Conservation (phyloP, 148 eudicot species). For the Chenopodium quinoa region DNA sequence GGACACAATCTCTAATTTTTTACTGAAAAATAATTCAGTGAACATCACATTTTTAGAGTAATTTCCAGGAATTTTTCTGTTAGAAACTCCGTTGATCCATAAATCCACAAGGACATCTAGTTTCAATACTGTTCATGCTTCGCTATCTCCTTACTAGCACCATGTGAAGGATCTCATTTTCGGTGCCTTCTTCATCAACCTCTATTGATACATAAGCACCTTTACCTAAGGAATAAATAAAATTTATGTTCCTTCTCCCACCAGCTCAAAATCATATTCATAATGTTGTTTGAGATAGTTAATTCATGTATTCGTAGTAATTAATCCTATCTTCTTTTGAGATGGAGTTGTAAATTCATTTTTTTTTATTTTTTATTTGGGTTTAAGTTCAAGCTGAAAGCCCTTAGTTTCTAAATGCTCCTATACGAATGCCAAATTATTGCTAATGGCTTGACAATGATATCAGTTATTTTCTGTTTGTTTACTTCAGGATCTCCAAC, state of each 20-base stretch:
- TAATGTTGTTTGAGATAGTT: background rate
- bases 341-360: constrained; percentile 6
- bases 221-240: constrained; percentile 17
- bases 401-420: constrained; percentile 17
- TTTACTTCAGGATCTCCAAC: constrained; percentile 29
- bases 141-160: constrained; percentile 19
- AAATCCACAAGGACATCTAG: background rate
- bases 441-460: background rate
- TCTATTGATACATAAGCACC: constrained; percentile 20
- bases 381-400: constrained; percentile 19
- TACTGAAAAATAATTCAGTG: background rate
- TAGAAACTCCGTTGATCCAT: too few species aligned
- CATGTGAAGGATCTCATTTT: constrained; percentile 33
- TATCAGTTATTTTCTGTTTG: background rate
- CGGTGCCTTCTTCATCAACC: constrained; percentile 44
- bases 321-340: background rate
- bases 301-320: background rate
- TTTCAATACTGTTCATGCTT: background rate
- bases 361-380: background rate
- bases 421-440: background rate
- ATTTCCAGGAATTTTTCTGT: too few species aligned
- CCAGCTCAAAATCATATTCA: constrained; percentile 17
- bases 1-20: background rate
- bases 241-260: constrained; percentile 24
- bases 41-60: background rate